Base-by-base conservation (phyloP, 2,329 filamentous ascomycete genomes). In the Gliomastix tumulicola region DNA sequence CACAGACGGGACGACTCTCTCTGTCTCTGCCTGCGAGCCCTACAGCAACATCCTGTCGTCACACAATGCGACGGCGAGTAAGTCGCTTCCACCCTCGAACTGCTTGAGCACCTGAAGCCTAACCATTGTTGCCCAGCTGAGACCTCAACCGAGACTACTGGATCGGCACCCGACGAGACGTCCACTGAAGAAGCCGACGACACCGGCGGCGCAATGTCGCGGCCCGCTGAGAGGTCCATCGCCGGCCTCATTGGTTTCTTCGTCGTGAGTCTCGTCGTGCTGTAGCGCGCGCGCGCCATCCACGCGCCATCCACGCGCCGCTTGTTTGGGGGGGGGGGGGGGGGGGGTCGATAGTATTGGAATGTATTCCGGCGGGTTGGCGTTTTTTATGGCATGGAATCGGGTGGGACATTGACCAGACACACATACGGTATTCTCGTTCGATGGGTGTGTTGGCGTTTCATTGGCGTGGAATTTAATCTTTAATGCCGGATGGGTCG, bases 231-330 rank as follows among this genome's bases (percentile, higher is more conserved):
- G 41, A 45, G 46, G 32, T 61, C 57, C 34, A 52, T 57, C 42
- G 51, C 44, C 30, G 57, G 57, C 22, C 46, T 61, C n/a, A 37
- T 62, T 38, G 57, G 54, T 23, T 61, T 61, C 41, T 56, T 55
- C 43, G 55, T 59, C 44, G 52, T 61, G 48, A 53, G 56, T 15
- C 44, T 62, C 34, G 49, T 59, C 43, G 48, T 60, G 46, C 33
- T 60, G 38, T 61, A 49, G 44, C 6, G 36, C 34, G 39, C 8
- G 28, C 3, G 3, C n/a, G 13, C 18, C 18, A 22, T n/a, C n/a
- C 25, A 16, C 13, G 25, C 25, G 11, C 10, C 13, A 28, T 28
- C n/a, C n/a, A n/a, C n/a, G n/a, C n/a, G n/a, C n/a, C n/a, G n/a
- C n/a, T n/a, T n/a, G n/a, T n/a, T n/a, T n/a, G n/a, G n/a, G 33